Evolutionary conservation across 257 asterid genomes (phyloP), one percentile per base, ranked within the genome.

Genomic region (Handroanthus guayacan): DNA sequence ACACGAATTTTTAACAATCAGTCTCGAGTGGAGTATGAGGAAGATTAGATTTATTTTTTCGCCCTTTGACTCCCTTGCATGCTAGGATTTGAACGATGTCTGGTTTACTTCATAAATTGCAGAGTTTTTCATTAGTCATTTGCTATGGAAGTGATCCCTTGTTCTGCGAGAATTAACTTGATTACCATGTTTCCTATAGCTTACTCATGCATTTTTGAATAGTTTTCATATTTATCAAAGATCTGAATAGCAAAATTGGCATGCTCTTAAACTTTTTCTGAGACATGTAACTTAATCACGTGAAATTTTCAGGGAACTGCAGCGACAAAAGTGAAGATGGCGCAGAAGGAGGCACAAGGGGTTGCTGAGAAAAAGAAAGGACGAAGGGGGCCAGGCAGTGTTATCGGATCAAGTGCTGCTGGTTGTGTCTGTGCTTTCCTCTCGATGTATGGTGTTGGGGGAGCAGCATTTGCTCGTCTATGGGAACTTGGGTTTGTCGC

Each of bases 401-500:
- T 89, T 80, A 81, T 89, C 50, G 94, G 94, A 61, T 89, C 94
- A 7, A 89, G 94, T 84, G 87, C 90, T 48, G 92, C 94, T 7
- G 92, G 90, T 16, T 89, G 92, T 76, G 87, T 84, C 61, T 89
- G 94, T 78, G 88, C 92, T 17, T 79, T 87, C 41, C 84, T 89
- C 43, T 79, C 88, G 3, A 89, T 89, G 50, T 80, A 87, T 18
- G 80, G 82, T 12, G 7, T 84, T 25, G 94, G 92, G 50, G 94
- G 94, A 36, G 62, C 51, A 50, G 83, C 90, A 48, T 85, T 76
- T 79, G 74, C 78, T 58, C 84, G 75, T 9, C 83, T 89, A 10
- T 89, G 94, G 94, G 78, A 75, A 48, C 92, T 89, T 43, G 94
- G 90, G 17, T 89, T 89, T 82, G 90, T 87, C 45, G 92, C 94